Conservation (phyloP, 176 grass and related monocot genomes). For the Musa acuminata region DNA sequence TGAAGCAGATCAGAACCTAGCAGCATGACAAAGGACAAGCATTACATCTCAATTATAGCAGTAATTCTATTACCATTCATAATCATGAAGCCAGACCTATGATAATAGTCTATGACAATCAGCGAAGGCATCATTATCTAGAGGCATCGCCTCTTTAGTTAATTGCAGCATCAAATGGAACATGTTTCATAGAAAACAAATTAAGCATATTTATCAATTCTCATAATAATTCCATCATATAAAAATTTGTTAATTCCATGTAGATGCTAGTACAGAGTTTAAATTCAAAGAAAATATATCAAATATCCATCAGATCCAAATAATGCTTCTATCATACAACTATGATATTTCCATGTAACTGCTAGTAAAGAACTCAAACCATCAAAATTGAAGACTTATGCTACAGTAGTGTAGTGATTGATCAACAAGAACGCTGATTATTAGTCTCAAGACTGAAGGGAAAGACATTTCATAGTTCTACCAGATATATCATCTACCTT, state of each 20-base stretch:
- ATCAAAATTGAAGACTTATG: not conserved
- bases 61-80: not conserved
- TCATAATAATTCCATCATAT: not conserved
- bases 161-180: not conserved
- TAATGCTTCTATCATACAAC: too few relatives aligned
- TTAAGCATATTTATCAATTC: not conserved
- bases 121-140: not conserved
- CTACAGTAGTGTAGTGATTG: too few relatives aligned
- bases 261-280: too few relatives aligned
- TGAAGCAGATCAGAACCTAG: constrained; percentile 60
- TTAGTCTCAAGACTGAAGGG: not conserved
- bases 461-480: not conserved
- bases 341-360: too few relatives aligned
- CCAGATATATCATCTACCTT: not conserved
- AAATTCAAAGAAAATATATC: too few relatives aligned
- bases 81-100: not conserved
- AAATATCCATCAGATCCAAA: too few relatives aligned
- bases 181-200: not conserved
- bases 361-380: not conserved
- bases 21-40: constrained; percentile 15
- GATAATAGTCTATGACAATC: not conserved
- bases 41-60: not conserved
- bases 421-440: too few relatives aligned
- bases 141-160: not conserved
- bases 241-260: not conserved